phyloP scores from a whole-genome alignment of 192 early-diverging fungal species.

The Coemansia sp. region DNA sequence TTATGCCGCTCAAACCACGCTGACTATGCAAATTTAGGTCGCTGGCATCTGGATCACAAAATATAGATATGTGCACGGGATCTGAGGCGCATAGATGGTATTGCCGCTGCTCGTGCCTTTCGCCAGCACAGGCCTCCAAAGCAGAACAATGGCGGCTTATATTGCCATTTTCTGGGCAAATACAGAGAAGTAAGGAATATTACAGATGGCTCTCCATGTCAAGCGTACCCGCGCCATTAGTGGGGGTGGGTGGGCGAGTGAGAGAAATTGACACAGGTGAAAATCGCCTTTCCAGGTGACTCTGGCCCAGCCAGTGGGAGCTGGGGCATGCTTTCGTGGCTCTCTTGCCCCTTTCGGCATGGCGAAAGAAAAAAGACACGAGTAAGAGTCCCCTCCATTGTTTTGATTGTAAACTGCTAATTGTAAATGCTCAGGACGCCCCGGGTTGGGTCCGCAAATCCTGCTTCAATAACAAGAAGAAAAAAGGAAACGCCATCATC shows the following conservation, averaged over 20 bases:
- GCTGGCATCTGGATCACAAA: background rate
- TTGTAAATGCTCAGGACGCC: too few relatives aligned
- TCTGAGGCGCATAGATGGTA: background rate
- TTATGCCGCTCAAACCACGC: background rate
- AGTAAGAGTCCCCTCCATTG: too few relatives aligned
- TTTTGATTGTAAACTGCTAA: too few relatives aligned
- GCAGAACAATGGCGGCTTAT: background rate
- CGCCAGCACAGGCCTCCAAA: background rate
- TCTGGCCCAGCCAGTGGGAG: constrained; percentile 1
- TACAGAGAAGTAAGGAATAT: background rate
- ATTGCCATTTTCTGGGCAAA: background rate
- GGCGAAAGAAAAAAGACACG: too few relatives aligned
- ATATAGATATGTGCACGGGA: background rate
- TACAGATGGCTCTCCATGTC: background rate
- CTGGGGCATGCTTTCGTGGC: too few relatives aligned
- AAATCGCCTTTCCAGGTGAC: background rate
- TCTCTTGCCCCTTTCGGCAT: too few relatives aligned
- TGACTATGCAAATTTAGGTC: constrained; percentile 2
- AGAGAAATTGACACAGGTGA: background rate
- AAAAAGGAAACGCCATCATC: background rate
- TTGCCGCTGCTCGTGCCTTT: background rate
- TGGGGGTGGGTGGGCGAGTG: background rate
- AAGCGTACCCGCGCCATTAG: background rate
- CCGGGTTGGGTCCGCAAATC: too few relatives aligned
- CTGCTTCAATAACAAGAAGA: too few relatives aligned